Evolutionary conservation across 129 eudicot genomes (phyloP).

Genomic region (Pulicaria dysenterica): DNA sequence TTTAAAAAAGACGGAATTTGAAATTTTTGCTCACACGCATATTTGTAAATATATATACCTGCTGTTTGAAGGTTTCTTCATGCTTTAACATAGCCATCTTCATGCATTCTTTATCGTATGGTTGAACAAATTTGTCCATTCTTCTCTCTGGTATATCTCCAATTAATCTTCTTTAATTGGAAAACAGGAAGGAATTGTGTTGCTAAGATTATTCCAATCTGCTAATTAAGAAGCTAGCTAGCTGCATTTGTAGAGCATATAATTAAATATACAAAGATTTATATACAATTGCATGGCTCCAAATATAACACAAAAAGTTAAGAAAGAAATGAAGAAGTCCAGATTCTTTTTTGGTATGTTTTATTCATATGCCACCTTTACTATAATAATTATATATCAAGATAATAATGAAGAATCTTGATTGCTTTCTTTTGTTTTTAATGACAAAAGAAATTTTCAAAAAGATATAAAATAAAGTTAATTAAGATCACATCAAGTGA

Average conservation of each 20-base stretch:
- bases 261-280: conserved; percentile 8
- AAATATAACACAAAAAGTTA: conserved; percentile 29
- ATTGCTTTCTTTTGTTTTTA: conserved; percentile 27
- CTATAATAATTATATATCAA: conserved; percentile 42
- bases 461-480: not conserved
- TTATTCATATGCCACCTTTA: conserved; percentile 27
- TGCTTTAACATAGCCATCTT: conserved; percentile 97
- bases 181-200: conserved; percentile 16
- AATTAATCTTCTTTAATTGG: not conserved
- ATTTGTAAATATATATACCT: conserved; percentile 46
- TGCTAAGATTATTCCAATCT: conserved; percentile 22
- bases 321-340: conserved; percentile 32
- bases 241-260: conserved; percentile 35
- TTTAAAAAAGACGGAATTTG: not conserved
- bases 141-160: not conserved
- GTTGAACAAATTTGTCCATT: conserved; percentile 73
- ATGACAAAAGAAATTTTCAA: not conserved
- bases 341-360: conserved; percentile 46
- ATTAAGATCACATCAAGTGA: conserved; percentile 6
- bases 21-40: conserved; percentile 30
- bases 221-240: not conserved
- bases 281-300: conserved; percentile 37
- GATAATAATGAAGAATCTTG: conserved; percentile 51
- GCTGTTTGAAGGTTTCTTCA: conserved; percentile 87
- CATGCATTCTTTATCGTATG: conserved; percentile 83